Percentiles rank a stretch among this genome's conserved stretches.
Conservation (phyloP, 2,329 filamentous ascomycete genomes). For the Elsinoe batatas region DNA sequence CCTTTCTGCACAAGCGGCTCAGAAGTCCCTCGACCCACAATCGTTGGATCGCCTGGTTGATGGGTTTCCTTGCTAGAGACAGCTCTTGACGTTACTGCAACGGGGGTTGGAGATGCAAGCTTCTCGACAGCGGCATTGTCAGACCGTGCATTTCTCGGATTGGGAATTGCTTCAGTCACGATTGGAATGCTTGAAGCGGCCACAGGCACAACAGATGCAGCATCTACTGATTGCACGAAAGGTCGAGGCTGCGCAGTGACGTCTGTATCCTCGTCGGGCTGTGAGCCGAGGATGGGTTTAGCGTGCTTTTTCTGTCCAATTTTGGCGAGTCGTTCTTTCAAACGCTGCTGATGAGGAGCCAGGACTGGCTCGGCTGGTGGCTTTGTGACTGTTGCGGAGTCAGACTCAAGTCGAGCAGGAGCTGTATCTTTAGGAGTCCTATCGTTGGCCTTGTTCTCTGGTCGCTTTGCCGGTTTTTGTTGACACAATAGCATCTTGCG, state of each 20-base stretch:
- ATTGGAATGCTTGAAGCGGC: too few species aligned
- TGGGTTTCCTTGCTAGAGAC: neutral
- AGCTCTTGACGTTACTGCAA: neutral
- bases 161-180: too few species aligned
- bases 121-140: too few species aligned
- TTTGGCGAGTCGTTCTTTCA: slow-evolving; percentile 24
- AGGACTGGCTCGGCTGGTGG: slow-evolving; percentile 9
- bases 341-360: slow-evolving; percentile 17
- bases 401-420: slow-evolving; percentile 11
- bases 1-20: too few species aligned
- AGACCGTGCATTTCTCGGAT: too few species aligned
- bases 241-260: too few species aligned
- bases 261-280: neutral
- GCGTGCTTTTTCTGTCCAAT: slow-evolving; percentile 21
- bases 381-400: slow-evolving; percentile 14
- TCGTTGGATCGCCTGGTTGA: neutral
- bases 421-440: slow-evolving; percentile 15
- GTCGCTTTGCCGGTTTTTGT: slow-evolving; percentile 22
- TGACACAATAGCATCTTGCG: slow-evolving; percentile 37
- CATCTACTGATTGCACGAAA: neutral
- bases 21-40: neutral
- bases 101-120: too few species aligned
- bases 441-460: neutral
- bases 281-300: slow-evolving; percentile 5
- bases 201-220: too few species aligned